Conservation (phyloP, 1,284 basidiomycete species). For the Clitocybe nebularis region DNA sequence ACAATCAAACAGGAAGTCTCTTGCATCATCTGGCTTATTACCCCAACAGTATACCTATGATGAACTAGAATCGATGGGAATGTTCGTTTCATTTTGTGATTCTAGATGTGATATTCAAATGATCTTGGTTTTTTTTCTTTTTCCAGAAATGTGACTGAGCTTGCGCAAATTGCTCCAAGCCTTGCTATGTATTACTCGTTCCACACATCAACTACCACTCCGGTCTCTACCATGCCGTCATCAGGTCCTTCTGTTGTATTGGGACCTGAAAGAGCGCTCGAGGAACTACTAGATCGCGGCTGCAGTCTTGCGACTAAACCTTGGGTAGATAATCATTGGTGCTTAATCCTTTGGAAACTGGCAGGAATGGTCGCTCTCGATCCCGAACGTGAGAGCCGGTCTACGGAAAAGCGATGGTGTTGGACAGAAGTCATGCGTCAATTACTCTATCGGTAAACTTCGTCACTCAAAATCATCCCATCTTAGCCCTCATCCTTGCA, state of each 20-base stretch:
- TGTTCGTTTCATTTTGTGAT: conserved; percentile 43
- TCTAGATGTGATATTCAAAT: background rate
- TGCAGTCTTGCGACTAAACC: conserved; percentile 60
- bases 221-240: conserved; percentile 17
- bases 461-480: background rate
- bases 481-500: conserved; percentile 3
- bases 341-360: conserved; percentile 90
- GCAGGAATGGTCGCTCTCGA: conserved; percentile 77
- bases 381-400: conserved; percentile 53
- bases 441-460: conserved; percentile 73
- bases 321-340: conserved; percentile 95
- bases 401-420: conserved; percentile 61
- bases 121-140: conserved; percentile 16
- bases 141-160: conserved; percentile 48
- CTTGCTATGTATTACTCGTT: conserved; percentile 69
- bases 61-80: conserved; percentile 54
- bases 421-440: conserved; percentile 80
- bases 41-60: conserved; percentile 52
- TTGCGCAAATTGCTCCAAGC: conserved; percentile 54
- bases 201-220: conserved; percentile 31
- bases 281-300: conserved; percentile 47
- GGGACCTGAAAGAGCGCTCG: conserved; percentile 51
- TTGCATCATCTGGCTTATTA: conserved; percentile 47
- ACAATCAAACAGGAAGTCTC: conserved; percentile 36
- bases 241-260: conserved; percentile 26